These are phyloP conservation scores for Beauveria asiatica DNA, from an alignment of 2,329 filamentous ascomycete genomes.

Conservation along the genomic window DNA sequence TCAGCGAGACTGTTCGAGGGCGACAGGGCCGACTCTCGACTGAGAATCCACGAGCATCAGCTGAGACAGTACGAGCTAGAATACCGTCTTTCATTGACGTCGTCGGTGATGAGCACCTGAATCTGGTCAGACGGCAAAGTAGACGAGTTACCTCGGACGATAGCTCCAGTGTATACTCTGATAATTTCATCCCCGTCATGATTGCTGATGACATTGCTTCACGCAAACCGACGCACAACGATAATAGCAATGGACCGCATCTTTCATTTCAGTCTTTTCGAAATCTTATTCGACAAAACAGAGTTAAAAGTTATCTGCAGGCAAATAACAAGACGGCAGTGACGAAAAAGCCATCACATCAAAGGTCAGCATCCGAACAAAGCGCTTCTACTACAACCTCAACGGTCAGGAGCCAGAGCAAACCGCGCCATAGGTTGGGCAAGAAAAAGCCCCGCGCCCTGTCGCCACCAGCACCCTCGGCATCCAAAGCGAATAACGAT, in stretches of 20 bases:
- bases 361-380: not conserved
- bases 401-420: not conserved
- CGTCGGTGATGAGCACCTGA: constrained; percentile 2
- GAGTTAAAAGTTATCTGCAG: not conserved
- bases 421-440: not conserved
- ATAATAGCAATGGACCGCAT: constrained; percentile 3
- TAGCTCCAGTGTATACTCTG: constrained; percentile 23
- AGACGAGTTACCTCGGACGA: constrained; percentile 17
- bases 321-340: not conserved
- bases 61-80: not conserved
- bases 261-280: constrained; percentile 8
- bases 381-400: not conserved
- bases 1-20: not conserved
- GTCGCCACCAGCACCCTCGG: not conserved
- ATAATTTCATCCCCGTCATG: constrained; percentile 36
- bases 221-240: constrained; percentile 12
- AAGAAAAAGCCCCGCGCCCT: not conserved
- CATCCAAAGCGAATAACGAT: not conserved
- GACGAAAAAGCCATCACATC: not conserved
- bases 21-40: not conserved
- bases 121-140: not conserved
- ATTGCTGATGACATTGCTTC: constrained; percentile 12
- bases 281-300: constrained; percentile 12
- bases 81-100: constrained; percentile 1
- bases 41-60: not conserved